Evolutionary conservation across 2,329 filamentous ascomycete species (phyloP), one percentile per base, ranked within the genome.

Genomic region (Penicillium sp.): DNA sequence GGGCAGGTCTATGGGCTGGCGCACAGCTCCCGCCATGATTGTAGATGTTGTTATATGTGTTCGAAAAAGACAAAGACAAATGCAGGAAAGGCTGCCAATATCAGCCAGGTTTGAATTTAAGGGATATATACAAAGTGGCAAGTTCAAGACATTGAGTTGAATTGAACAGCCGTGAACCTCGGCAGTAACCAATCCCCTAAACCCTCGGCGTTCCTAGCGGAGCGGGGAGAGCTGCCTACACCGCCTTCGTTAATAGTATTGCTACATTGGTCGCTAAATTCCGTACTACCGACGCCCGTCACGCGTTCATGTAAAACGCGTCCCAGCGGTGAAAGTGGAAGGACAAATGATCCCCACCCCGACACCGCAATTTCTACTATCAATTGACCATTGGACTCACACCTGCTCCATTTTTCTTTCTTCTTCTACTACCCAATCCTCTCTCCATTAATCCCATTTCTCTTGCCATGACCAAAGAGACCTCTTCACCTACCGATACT

Each of bases 1-100:
- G 69, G 83, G 78, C 68, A 93, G 78, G 72, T 98, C 91, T 72
- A 99, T 96, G 44, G 91, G 91, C 74, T 99, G 95, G 73, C 95
- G 88, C 57, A 99, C 88, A 62, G 83, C 83, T 67, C 93, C 93
- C 53, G 95, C 93, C 93, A 97, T 88, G 60, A 53, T 71, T 54
- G 51, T 23, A 33, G 42, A 57, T 23, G 29, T 31, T 13, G 23
- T n/a, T 47, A 27, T 35, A 14, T 33, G 31, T 13, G 5, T 27
- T 47, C 14, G n/a, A 23, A 19, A 42, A 19, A 37, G 26, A 39
- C 26, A 44, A n/a, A 31, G 39, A 42, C 10, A 42, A 42, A 42
- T 42, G n/a, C 39, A 42, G 10, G 10, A 21, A 14, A 13, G 11
- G 3, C 19, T 23, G 13, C 10, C 10, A 23, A 13, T 42, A 13